Evolutionary conservation across 2,329 filamentous ascomycete genomes (phyloP).

Genomic region (Teratosphaeria epicoccoides): DNA sequence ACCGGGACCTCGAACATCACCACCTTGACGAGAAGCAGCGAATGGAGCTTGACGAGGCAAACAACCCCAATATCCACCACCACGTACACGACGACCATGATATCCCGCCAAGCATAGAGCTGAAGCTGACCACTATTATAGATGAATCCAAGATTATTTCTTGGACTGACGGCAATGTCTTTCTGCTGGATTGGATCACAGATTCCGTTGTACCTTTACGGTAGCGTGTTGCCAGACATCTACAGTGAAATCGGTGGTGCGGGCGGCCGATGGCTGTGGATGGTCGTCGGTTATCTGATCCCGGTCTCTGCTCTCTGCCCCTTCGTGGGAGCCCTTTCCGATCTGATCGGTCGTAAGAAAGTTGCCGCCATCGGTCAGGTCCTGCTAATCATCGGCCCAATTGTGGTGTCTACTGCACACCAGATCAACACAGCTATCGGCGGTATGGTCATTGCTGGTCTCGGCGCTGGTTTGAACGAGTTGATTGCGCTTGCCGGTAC

Average conservation of each 20-base stretch:
- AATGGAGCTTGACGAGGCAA: conserved; percentile 6
- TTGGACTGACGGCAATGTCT: conserved; percentile 46
- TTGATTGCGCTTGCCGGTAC: conserved; percentile 58
- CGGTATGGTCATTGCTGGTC: conserved; percentile 45
- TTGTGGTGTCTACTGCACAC: conserved; percentile 47
- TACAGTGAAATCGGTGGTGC: conserved; percentile 51
- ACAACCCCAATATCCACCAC: conserved; percentile 11
- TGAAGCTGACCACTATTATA: conserved; percentile 12
- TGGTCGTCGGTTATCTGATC: conserved; percentile 45
- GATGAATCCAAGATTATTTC: conserved; percentile 38
- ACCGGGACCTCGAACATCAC: conserved; percentile 3
- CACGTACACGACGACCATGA: conserved; percentile 3
- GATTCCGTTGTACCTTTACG: conserved; percentile 43
- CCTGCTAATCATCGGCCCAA: conserved; percentile 48
- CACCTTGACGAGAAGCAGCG: not conserved
- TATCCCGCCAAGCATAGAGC: no score
- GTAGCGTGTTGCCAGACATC: conserved; percentile 38
- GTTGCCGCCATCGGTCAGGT: conserved; percentile 46
- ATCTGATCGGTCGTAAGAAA: conserved; percentile 51
- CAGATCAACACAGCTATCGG: conserved; percentile 53
- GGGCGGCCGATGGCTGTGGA: conserved; percentile 28
- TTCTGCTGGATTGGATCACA: conserved; percentile 52
- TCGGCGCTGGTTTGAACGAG: conserved; percentile 58
- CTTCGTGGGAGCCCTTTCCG: conserved; percentile 56
- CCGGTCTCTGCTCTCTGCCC: conserved; percentile 47